Percentiles rank a stretch among this genome's conserved stretches.
phyloP scores from a whole-genome alignment of 495 filamentous ascomycete genomes.

The Aspergillus heteromorphus region DNA sequence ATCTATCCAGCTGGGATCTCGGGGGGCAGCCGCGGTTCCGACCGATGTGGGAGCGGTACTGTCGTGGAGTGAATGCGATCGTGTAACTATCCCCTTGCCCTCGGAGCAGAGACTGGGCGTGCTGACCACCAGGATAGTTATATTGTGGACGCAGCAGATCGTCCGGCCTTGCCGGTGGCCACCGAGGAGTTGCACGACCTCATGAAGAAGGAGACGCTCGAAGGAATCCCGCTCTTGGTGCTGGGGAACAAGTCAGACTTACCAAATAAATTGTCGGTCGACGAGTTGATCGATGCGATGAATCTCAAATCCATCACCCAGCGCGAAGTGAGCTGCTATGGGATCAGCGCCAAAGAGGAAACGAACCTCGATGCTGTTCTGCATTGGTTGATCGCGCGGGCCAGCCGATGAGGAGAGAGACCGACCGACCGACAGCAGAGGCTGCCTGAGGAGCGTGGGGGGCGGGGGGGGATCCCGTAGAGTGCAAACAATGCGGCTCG shows the following conservation, averaged over 20 bases:
- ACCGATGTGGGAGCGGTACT: slow-evolving; percentile 99
- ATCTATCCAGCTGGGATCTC: slow-evolving; percentile 72
- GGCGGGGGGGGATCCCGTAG: slow-evolving; percentile 12
- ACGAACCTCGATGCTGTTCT: slow-evolving; percentile 96
- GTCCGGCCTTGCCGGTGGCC: slow-evolving; percentile 73
- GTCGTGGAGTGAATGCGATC: slow-evolving; percentile 94
- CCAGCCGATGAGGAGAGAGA: slow-evolving; percentile 49
- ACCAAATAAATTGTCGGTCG: slow-evolving; percentile 77
- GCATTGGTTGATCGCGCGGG: slow-evolving; percentile 90
- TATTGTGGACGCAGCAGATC: slow-evolving; percentile 90
- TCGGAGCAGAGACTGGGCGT: not conserved
- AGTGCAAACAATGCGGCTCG: slow-evolving; percentile 16
- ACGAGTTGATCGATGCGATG: slow-evolving; percentile 90
- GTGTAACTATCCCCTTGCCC: slow-evolving; percentile 52
- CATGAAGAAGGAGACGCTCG: slow-evolving; percentile 77
- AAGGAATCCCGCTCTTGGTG: slow-evolving; percentile 90
- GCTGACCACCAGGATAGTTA: slow-evolving; percentile 50
- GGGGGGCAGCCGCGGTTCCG: slow-evolving; percentile 96
- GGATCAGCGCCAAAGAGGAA: slow-evolving; percentile 97
- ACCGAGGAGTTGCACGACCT: slow-evolving; percentile 87
- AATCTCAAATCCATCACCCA: slow-evolving; percentile 83
- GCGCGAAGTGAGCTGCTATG: slow-evolving; percentile 97
- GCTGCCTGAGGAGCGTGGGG: not conserved
- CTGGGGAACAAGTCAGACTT: slow-evolving; percentile 97
- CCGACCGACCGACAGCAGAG: not conserved